Evolutionary conservation across 1,284 basidiomycete genomes (phyloP).

Genomic region (Cutaneotrichosporon curvatum): DNA sequence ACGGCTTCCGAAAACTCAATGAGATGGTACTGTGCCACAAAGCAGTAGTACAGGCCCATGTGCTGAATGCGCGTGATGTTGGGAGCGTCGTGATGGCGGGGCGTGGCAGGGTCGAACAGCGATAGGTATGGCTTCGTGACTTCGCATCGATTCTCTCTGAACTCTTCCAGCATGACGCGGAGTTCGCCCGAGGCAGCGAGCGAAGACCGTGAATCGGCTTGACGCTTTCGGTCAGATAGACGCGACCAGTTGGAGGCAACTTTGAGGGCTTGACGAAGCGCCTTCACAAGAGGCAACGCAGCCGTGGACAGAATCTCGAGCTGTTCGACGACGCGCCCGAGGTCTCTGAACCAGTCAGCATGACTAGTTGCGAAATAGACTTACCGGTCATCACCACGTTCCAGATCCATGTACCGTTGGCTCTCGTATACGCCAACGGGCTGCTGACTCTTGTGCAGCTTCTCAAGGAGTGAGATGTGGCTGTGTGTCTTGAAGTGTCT

Average conservation of each 20-base stretch:
- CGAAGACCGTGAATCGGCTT: background rate
- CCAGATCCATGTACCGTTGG: constrained; percentile 68
- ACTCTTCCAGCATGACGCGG: constrained; percentile 44
- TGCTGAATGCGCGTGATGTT: constrained; percentile 27
- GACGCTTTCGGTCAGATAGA: constrained; percentile 2
- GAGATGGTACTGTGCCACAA: constrained; percentile 66
- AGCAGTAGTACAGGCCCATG: constrained; percentile 54
- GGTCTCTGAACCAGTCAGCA: constrained; percentile 34
- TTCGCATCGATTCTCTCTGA: constrained; percentile 49
- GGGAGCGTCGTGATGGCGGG: background rate
- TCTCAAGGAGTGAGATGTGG: constrained; percentile 35
- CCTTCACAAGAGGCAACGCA: constrained; percentile 51
- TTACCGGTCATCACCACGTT: constrained; percentile 46
- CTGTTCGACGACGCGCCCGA: constrained; percentile 52
- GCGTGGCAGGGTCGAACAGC: constrained; percentile 53
- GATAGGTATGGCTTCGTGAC: constrained; percentile 65
- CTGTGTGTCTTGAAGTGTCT: constrained; percentile 17
- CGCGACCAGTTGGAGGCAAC: constrained; percentile 24
- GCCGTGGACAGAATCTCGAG: constrained; percentile 55
- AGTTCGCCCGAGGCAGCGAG: background rate
- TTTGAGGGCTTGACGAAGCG: constrained; percentile 26
- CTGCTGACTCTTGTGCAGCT: constrained; percentile 47
- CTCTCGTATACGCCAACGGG: constrained; percentile 76
- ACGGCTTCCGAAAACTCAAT: constrained; percentile 53
- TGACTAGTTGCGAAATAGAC: background rate